Base-by-base conservation (phyloP, 495 filamentous ascomycete genomes). In the Xylaria palmicola region DNA sequence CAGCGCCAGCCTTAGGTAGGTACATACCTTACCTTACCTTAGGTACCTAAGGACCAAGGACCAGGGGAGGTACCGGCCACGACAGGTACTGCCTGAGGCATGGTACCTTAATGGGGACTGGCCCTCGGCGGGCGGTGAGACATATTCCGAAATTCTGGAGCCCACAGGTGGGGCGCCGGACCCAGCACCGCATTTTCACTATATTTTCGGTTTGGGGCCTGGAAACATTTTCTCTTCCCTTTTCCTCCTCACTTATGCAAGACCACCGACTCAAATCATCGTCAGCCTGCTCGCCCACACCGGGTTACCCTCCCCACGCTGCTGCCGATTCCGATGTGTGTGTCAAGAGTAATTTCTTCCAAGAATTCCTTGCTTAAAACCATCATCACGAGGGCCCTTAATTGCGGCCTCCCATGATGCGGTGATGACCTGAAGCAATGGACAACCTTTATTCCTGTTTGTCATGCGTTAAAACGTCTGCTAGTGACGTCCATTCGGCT, bases 241-340 rank as follows among this genome's bases (percentile, higher is more conserved):
- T 73, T 75, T 79, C 74, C 63, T 81, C 74, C 76, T 60, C 4
- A 78, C 79, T 71, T 78, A 60, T 62, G 19, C 37, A 69, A 88
- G 90, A 94, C 91, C 91, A 89, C 87, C 88, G 85, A 87, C 86
- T 92, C 90, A 93, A 94, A 93, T 91, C 90, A 90, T 90, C 86
- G 87, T 79, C 88, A 88, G 87, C 81, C 78, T 78, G 83, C 81
- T 68, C 62, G 54, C 62, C 47, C 58, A 57, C 43, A 27, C 34
- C 4, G 49, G 45, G 58, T 26, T 60, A 37, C 13, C 63, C 64
- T 69, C 67, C 68, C 82, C 75, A 90, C 86, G 88, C 85, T 80
- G 80, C 88, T 92, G 88, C 81, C 86, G 85, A 90, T 81, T 92
- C 88, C 88, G 87, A 90, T 89, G 85, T 74, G 87, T 90, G 86